Evolutionary conservation across 2,329 filamentous ascomycete species (phyloP).

Genomic region (Dryadomyces quercivorus): DNA sequence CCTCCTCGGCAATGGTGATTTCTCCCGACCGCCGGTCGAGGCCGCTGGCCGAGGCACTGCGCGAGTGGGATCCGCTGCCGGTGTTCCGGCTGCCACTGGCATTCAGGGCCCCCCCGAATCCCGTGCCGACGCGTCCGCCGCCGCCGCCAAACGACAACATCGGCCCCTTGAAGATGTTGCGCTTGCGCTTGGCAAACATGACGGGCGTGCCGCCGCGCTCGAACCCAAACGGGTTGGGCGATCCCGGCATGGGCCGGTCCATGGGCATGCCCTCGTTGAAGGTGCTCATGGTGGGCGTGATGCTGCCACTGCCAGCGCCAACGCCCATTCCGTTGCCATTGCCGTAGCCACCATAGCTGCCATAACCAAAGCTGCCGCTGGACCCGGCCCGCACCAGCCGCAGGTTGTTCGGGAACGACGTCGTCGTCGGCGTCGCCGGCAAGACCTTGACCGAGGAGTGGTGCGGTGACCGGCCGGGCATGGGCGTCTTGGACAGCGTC

Average conservation of each 20-base stretch:
- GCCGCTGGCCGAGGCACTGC: constrained; percentile 48
- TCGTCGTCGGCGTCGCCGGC: constrained; percentile 69
- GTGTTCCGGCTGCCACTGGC: constrained; percentile 24
- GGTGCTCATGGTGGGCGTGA: constrained; percentile 29
- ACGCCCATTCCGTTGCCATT: not conserved
- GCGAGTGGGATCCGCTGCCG: constrained; percentile 30
- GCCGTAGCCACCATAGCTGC: constrained; percentile 22
- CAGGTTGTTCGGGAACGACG: constrained; percentile 72
- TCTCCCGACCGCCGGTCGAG: constrained; percentile 59
- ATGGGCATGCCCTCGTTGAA: constrained; percentile 47
- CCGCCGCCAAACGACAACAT: constrained; percentile 43
- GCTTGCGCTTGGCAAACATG: constrained; percentile 70
- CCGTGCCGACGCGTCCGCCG: constrained; percentile 12
- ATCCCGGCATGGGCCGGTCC: constrained; percentile 26
- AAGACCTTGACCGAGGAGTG: constrained; percentile 91
- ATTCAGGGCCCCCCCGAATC: constrained; percentile 1
- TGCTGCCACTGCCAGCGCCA: not conserved
- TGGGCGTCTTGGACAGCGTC: constrained; percentile 53
- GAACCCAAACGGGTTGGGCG: constrained; percentile 37
- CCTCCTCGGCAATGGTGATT: constrained; percentile 58
- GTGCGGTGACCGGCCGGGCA: constrained; percentile 64
- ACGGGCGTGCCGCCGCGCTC: constrained; percentile 41
- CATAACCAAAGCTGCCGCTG: constrained; percentile 45
- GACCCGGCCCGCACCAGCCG: constrained; percentile 57
- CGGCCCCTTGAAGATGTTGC: constrained; percentile 72